Percentiles rank a stretch among this genome's conserved stretches.
Conservation (phyloP, 768 basidiomycete genomes). For the Russula compacta region DNA sequence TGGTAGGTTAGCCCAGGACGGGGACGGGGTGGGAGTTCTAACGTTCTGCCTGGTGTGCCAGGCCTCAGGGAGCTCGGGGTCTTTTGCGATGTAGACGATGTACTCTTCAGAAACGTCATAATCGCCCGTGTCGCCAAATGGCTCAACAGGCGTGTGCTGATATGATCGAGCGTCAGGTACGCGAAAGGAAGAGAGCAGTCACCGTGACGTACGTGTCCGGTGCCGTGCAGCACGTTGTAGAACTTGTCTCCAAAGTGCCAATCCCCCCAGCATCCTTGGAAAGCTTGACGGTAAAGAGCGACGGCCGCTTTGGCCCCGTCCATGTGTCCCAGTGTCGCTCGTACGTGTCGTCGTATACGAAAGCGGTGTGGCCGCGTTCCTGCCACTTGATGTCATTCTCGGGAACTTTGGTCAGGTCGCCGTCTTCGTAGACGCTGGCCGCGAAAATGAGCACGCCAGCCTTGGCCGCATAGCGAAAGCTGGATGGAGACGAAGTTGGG, state of each 20-base stretch:
- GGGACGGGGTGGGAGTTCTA: background rate
- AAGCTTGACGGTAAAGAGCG: constrained; percentile 64
- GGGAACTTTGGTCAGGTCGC: constrained; percentile 56
- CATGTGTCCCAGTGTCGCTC: constrained; percentile 56
- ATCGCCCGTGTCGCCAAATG: constrained; percentile 79
- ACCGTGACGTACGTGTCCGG: constrained; percentile 48
- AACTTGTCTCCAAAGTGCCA: constrained; percentile 50
- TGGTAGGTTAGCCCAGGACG: background rate
- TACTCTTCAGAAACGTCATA: constrained; percentile 62
- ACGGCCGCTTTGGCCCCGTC: constrained; percentile 58
- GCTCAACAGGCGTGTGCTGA: constrained; percentile 69
- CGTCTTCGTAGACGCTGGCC: constrained; percentile 71
- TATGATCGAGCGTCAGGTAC: constrained; percentile 27
- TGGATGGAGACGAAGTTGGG: constrained; percentile 56
- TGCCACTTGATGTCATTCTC: constrained; percentile 66
- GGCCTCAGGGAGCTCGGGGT: constrained; percentile 64
- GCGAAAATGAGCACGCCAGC: constrained; percentile 72
- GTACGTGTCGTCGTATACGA: constrained; percentile 39
- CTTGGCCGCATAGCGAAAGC: constrained; percentile 57
- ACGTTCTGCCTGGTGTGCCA: constrained; percentile 90
- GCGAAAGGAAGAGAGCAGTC: background rate
- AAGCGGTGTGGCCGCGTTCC: constrained; percentile 60
- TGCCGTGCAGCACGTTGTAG: constrained; percentile 53
- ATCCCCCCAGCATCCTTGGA: constrained; percentile 35
- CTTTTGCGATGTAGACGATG: constrained; percentile 81